These are phyloP conservation scores for Mycena vitilis DNA, from an alignment of 768 basidiomycete genomes.

Conservation along the genomic window DNA sequence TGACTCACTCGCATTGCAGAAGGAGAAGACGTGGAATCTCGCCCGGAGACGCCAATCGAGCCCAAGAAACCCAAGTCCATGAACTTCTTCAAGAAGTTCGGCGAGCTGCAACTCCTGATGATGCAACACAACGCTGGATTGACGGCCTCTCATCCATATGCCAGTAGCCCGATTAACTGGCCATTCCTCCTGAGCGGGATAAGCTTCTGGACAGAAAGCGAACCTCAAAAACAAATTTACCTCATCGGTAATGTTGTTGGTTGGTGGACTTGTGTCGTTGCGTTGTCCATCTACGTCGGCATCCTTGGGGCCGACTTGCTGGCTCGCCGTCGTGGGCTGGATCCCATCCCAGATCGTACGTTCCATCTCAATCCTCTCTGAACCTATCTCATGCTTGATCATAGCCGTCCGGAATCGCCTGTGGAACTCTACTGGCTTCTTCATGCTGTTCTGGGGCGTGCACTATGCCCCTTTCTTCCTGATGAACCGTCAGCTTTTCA, in stretches of 20 bases:
- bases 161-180: constrained; percentile 97
- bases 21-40: constrained; percentile 65
- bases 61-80: constrained; percentile 80
- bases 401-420: constrained; percentile 92
- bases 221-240: constrained; percentile 92
- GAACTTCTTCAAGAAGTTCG: constrained; percentile 96
- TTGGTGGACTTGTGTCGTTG: constrained; percentile 94
- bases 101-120: constrained; percentile 94
- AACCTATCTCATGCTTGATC: constrained; percentile 8
- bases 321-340: constrained; percentile 84
- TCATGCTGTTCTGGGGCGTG: constrained; percentile 92
- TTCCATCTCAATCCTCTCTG: constrained; percentile 31
- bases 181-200: constrained; percentile 96
- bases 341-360: constrained; percentile 91
- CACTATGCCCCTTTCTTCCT: constrained; percentile 99
- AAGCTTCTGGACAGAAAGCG: constrained; percentile 96
- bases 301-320: constrained; percentile 91
- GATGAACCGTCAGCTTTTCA: constrained; percentile 95
- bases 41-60: constrained; percentile 58
- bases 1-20: constrained; percentile 47
- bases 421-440: constrained; percentile 96
- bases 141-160: constrained; percentile 97
- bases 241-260: constrained; percentile 93
- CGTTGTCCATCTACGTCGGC: constrained; percentile 89
- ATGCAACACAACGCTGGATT: constrained; percentile 99